Evolutionary conservation across 2,329 filamentous ascomycete genomes (phyloP), one percentile per base, ranked within the genome.

Genomic region (Curvularia hawaiiensis): DNA sequence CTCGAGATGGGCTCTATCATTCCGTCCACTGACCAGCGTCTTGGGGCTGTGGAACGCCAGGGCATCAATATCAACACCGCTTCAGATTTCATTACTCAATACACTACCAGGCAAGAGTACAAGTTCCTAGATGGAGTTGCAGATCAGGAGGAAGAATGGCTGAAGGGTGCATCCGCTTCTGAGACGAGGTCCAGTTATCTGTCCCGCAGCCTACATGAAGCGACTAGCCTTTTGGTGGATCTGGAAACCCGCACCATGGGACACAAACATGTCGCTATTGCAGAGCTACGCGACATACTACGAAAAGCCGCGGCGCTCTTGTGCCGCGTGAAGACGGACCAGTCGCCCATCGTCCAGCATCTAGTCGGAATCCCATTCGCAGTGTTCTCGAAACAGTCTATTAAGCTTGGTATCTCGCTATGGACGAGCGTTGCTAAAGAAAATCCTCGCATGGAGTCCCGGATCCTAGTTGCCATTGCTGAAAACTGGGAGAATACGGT

Each of bases 361-460:
- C 83, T 99, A 16, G 94, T 99, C 61, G 89, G 87, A 65, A 95
- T 99, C 59, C 96, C 95, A 0, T 99, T 99, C 76, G 85, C 87
- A 40, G 86, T 97, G 46, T 98, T 99, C 74, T 96, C 90, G 5
- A 97, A 96, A 74, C 90, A 96, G 70, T 95, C 93, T 2, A 95
- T 99, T 74, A 96, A 97, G 73, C 86, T 98, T 50, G 96, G 95
- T 6, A 90, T 97, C 35, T 97, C 95, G 4, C 81, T 99, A 7
- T 99, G 95, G 95, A 87, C 97, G 59, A 95, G 95, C 26, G 91
- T 98, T 14, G 96, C 98, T 70, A 95, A 98, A 68, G 95, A 99
- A 75, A 98, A 97, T 69, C 91, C 93, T 3, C 85, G 86, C 54
- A 88, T 97, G 77, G 92, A 97, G 75, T 85, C 94, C 9, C 88